A percentile compares a stretch with the other conserved stretches of the same genome.
Conservation (phyloP, 2,329 filamentous ascomycete species). For the Colletotrichum sp. region DNA sequence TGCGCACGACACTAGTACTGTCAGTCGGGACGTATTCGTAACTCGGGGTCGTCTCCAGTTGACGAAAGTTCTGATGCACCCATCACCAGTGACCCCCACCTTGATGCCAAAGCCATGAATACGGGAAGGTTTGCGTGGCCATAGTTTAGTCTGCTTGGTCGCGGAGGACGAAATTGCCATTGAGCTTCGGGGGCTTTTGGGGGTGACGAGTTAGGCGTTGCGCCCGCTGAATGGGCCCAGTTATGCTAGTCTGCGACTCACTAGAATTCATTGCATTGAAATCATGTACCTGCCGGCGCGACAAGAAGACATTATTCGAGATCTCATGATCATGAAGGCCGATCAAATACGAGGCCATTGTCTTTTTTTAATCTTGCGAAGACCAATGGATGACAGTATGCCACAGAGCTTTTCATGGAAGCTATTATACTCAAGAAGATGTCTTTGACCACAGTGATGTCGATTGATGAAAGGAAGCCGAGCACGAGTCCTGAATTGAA, state of each 20-base stretch:
- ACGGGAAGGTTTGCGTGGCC: fast-evolving
- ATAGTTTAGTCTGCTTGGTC: not conserved
- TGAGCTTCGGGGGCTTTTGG: not conserved
- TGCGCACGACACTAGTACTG: not conserved
- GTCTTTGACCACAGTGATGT: fast-evolving
- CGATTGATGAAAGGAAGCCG: not conserved
- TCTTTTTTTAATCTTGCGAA: not conserved
- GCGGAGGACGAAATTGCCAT: not conserved
- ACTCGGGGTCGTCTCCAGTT: not conserved
- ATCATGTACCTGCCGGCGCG: not conserved
- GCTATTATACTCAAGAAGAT: not conserved
- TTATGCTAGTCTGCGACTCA: not conserved
- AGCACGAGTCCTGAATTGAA: not conserved
- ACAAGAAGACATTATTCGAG: fast-evolving
- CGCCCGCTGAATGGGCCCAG: not conserved
- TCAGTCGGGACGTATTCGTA: not conserved
- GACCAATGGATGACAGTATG: not conserved
- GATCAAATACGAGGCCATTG: not conserved
- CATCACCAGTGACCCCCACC: not conserved
- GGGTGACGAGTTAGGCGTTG: not conserved
- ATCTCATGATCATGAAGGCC: not conserved
- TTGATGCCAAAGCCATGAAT: not conserved
- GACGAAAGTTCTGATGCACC: not conserved
- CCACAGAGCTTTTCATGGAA: not conserved
- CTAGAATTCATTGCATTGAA: not conserved